Evolutionary conservation across 371 early-diverging fungal species (phyloP), one percentile per base, ranked within the genome.

Genomic region (Ordospora pajunii): DNA sequence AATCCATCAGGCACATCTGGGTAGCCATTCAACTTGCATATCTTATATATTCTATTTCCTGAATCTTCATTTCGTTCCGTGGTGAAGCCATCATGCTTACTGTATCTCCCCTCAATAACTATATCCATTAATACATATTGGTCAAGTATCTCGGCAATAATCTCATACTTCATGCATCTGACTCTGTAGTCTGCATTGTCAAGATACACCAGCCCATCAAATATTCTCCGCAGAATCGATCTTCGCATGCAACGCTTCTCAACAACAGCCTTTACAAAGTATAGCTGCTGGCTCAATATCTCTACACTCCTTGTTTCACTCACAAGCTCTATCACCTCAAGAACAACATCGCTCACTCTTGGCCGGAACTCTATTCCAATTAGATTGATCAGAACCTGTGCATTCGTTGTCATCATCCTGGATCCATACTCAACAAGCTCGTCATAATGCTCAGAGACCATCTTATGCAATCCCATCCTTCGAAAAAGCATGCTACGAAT

Each of bases 141-240:
- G 17, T 2, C 40, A 58, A 65, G 44, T 45, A 65, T 17, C 44
- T 46, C 66, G 1, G 25, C 27, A 42, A 65, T 25, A 6, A 65
- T 45, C n/a, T 65, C 66, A 22, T 65, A 65, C 27, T 65, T 65
- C 44, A 65, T 44, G 23, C 44, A 46, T 22, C 66, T 65, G 44
- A 65, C 21, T 45, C 49, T 65, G 19, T 25, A 65, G 27, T 65
- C 49, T 23, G 32, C 66, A 45, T 23, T 65, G 27, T 65, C 66
- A 5, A 46, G 43, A 22, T 65, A 48, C 23, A 65, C 27, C n/a
- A 65, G 9, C 2, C 49, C 66, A 4, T 65, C 66, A 65, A 65
- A 65, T 46, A 65, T 65, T 12, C 49, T 44, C 45, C 27, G 32
- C 14, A 65, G 66, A 37, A 25, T 58, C 37, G 58, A 58, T 37